Percentiles rank a stretch among this genome's conserved stretches.
These are phyloP conservation scores for Leishmania braziliensis DNA, from an alignment of 208 protist species.

Conservation along the genomic window DNA sequence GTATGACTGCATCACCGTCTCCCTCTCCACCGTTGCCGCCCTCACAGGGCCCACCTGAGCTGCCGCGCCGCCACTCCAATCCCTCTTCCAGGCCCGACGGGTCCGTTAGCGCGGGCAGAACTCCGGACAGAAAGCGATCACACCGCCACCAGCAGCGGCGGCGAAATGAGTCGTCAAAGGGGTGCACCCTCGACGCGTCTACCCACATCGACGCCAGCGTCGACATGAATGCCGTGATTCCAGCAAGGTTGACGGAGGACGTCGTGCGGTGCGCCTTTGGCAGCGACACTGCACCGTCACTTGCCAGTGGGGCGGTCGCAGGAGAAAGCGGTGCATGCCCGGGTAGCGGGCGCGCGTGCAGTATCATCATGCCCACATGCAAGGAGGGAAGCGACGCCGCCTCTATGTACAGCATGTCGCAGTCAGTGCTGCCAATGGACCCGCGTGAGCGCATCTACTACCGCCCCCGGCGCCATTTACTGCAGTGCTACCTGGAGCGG, in stretches of 20 bases:
- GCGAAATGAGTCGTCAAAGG: neutral
- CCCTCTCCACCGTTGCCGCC: neutral
- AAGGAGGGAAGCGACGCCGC: slow-evolving; percentile 45
- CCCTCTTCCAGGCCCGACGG: neutral
- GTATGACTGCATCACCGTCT: neutral
- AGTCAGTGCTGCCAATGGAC: slow-evolving; percentile 46
- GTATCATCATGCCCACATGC: slow-evolving; percentile 34
- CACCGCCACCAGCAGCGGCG: neutral
- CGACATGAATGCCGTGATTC: slow-evolving; percentile 9
- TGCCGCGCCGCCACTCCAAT: neutral
- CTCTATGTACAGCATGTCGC: slow-evolving; percentile 55
- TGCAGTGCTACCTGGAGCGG: slow-evolving; percentile 52
- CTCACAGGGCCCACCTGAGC: neutral
- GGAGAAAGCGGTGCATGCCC: neutral
- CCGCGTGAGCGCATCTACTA: slow-evolving; percentile 55
- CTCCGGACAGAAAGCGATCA: neutral
- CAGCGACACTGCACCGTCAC: neutral
- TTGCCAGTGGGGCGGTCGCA: neutral
- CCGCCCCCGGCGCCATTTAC: slow-evolving; percentile 41
- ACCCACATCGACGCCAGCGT: slow-evolving; percentile 4
- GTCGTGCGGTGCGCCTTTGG: slow-evolving; percentile 22
- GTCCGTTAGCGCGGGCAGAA: neutral
- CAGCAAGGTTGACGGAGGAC: slow-evolving; percentile 16
- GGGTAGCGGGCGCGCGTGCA: slow-evolving; percentile 1
- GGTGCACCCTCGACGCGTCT: neutral